phyloP scores from a whole-genome alignment of 306 rosid genomes.

The Fragaria ananassa region DNA sequence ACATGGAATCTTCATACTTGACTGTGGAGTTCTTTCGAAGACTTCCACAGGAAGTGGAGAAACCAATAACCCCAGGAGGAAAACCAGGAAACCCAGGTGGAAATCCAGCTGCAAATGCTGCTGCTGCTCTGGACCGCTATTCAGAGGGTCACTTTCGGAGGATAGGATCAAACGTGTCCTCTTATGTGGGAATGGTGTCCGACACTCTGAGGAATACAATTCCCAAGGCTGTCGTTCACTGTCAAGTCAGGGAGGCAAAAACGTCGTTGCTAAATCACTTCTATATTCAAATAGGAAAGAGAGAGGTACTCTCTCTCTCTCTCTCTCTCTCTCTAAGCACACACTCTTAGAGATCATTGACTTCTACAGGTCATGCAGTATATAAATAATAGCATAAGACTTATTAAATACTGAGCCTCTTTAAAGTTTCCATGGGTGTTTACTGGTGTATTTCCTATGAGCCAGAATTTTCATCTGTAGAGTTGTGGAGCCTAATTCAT shows the following conservation, averaged over 20 bases:
- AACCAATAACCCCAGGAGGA: conserved; percentile 37
- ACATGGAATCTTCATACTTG: conserved; percentile 91
- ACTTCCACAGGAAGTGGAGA: conserved; percentile 92
- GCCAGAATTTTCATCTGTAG: background rate
- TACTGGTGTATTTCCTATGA: background rate
- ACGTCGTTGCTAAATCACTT: conserved; percentile 71
- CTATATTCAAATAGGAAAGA: conserved; percentile 76
- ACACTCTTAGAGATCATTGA: background rate
- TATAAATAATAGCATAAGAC: background rate
- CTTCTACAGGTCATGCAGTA: background rate
- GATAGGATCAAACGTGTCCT: conserved; percentile 80
- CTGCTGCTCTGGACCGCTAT: conserved; percentile 56
- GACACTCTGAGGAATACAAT: conserved; percentile 79
- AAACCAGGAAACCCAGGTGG: conserved; percentile 4
- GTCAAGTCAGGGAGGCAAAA: conserved; percentile 90
- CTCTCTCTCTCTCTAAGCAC: background rate
- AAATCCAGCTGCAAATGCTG: conserved; percentile 23
- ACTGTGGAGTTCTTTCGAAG: conserved; percentile 96
- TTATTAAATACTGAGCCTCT: background rate
- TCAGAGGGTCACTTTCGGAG: conserved; percentile 81
- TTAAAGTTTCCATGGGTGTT: background rate
- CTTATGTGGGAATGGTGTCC: conserved; percentile 83
- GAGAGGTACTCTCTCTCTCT: conserved; percentile 56
- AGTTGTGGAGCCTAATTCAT: background rate
- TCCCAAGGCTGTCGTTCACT: conserved; percentile 95